Conservation (phyloP, 116 monocot species). For the Dioscorea cayenensis region DNA sequence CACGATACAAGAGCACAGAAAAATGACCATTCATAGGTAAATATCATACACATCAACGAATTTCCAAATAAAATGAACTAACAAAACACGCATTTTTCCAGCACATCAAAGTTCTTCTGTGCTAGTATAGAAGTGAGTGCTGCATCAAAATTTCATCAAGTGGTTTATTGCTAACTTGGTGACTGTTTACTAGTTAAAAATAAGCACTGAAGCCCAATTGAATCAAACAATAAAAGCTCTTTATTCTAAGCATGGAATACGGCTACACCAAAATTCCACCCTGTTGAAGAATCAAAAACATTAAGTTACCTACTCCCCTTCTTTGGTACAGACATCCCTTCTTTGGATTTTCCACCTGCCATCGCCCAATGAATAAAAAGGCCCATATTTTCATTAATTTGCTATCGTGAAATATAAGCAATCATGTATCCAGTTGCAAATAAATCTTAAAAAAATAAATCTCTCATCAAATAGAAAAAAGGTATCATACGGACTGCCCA, state of each 20-base stretch:
- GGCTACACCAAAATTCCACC: slow-evolving; percentile 47
- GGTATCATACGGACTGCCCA: not conserved
- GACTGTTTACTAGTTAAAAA: too few species aligned
- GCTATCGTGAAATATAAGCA: slow-evolving; percentile 18
- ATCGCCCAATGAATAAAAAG: slow-evolving; percentile 92
- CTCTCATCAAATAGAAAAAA: not conserved
- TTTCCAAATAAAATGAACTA: too few species aligned
- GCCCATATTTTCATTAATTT: slow-evolving; percentile 81
- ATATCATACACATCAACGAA: too few species aligned
- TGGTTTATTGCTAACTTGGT: too few species aligned
- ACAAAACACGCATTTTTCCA: too few species aligned
- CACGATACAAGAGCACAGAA: too few species aligned
- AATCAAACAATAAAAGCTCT: slow-evolving; percentile 13
- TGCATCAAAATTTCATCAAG: too few species aligned
- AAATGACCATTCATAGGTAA: too few species aligned
- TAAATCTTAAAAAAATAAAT: slow-evolving; percentile 12
- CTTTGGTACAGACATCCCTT: slow-evolving; percentile 99
- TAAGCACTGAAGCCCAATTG: slow-evolving; percentile 12
- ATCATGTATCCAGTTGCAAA: slow-evolving; percentile 38
- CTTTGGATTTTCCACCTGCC: slow-evolving; percentile 99
- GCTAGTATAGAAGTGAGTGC: too few species aligned
- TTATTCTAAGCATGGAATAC: slow-evolving; percentile 28
- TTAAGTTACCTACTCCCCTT: slow-evolving; percentile 99
- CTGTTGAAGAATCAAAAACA: slow-evolving; percentile 67
- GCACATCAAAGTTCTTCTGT: too few species aligned